These are phyloP conservation scores for Globisporangium orthogonon DNA, from an alignment of 352 stramenopile genomes.

Conservation along the genomic window DNA sequence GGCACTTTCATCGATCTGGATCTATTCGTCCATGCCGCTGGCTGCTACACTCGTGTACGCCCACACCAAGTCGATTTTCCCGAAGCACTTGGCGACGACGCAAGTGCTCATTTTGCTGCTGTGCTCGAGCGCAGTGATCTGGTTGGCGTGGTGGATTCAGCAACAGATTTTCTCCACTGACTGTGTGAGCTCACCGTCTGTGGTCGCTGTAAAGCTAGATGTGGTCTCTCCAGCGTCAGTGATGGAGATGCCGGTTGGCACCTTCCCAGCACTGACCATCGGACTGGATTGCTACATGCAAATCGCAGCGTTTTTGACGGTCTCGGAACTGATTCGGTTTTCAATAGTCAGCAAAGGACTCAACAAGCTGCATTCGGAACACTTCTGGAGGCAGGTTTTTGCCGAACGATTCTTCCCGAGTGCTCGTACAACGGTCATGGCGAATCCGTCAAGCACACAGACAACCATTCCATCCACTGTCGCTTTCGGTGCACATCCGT, in stretches of 20 bases:
- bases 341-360: constrained; percentile 18
- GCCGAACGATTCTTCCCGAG: constrained; percentile 3
- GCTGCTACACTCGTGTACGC: constrained; percentile 16
- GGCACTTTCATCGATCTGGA: constrained; percentile 9
- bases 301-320: constrained; percentile 26
- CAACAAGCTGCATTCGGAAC: constrained; percentile 13
- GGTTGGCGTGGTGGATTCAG: constrained; percentile 36
- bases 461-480: not conserved
- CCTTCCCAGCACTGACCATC: constrained; percentile 7
- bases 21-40: constrained; percentile 14
- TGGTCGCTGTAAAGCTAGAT: not conserved
- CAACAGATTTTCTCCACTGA: constrained; percentile 28
- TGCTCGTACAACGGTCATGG: not conserved
- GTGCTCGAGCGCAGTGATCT: constrained; percentile 29
- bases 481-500: constrained; percentile 2
- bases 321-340: constrained; percentile 24
- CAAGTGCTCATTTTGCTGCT: constrained; percentile 25
- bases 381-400: constrained; percentile 32
- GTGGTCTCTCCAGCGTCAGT: not conserved
- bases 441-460: not conserved
- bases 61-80: constrained; percentile 22
- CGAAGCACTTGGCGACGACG: constrained; percentile 18
- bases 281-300: constrained; percentile 28
- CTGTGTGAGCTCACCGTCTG: not conserved
- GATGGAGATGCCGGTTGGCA: not conserved